Evolutionary conservation across 805 yeast genomes (phyloP).

Genomic region (Wickerhamomyces bovis): DNA sequence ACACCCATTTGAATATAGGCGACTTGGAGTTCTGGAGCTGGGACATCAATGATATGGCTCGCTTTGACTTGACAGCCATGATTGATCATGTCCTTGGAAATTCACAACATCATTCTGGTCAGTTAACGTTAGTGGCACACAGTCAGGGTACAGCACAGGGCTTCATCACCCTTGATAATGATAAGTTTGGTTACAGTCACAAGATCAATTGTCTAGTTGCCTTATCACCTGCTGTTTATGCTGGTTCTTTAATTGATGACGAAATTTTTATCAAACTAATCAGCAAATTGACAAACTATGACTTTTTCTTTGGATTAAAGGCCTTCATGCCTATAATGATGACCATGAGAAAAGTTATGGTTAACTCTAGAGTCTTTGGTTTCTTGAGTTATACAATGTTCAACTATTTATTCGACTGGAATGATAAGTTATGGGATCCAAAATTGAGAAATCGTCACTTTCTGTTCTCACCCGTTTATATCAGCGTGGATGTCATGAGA

Average conservation of each 20-base stretch:
- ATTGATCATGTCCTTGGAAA: slow-evolving; percentile 49
- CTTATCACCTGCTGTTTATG: slow-evolving; percentile 87
- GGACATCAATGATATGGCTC: slow-evolving; percentile 83
- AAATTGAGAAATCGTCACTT: slow-evolving; percentile 67
- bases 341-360: slow-evolving; percentile 43
- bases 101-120: slow-evolving; percentile 29
- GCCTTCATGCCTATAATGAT: slow-evolving; percentile 78
- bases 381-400: slow-evolving; percentile 73
- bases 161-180: slow-evolving; percentile 57
- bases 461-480: slow-evolving; percentile 78
- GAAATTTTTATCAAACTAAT: slow-evolving; percentile 58
- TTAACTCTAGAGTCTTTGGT: slow-evolving; percentile 50
- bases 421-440: slow-evolving; percentile 68
- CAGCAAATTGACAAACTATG: slow-evolving; percentile 41
- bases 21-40: slow-evolving; percentile 80
- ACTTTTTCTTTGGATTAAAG: slow-evolving; percentile 63
- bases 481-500: slow-evolving; percentile 73
- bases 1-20: slow-evolving; percentile 37
- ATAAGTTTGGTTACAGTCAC: slow-evolving; percentile 38
- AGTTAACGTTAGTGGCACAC: slow-evolving; percentile 69
- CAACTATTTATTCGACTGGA: slow-evolving; percentile 85
- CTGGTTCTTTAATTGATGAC: slow-evolving; percentile 67
- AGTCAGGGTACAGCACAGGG: slow-evolving; percentile 93
- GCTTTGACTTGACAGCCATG: slow-evolving; percentile 69
- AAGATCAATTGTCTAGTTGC: slow-evolving; percentile 67